Evolutionary conservation across 2,329 filamentous ascomycete genomes (phyloP).

Genomic region (Neobulgaria alba): DNA sequence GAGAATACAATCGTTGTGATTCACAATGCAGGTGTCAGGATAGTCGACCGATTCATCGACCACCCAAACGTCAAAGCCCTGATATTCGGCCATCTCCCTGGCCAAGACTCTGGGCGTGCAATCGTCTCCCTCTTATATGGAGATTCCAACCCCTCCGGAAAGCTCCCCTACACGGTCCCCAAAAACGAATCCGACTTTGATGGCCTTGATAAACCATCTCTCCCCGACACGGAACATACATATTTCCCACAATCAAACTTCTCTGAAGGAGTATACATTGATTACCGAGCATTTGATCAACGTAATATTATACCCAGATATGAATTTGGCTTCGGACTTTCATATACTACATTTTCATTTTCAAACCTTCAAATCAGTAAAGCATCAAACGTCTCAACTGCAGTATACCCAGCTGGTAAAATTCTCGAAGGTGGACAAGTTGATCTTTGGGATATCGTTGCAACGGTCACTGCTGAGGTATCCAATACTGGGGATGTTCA

Average conservation of each 20-base stretch:
- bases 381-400: constrained; percentile 34
- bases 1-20: constrained; percentile 58
- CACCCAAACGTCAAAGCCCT: constrained; percentile 52
- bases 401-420: constrained; percentile 15
- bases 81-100: constrained; percentile 49
- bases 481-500: constrained; percentile 40
- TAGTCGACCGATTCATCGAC: constrained; percentile 47
- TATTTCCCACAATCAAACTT: constrained; percentile 42
- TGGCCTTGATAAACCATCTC: constrained; percentile 36
- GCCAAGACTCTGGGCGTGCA: constrained; percentile 52
- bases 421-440: constrained; percentile 38
- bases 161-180: constrained; percentile 50
- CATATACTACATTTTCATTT: constrained; percentile 46
- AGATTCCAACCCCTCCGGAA: constrained; percentile 40
- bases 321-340: constrained; percentile 40
- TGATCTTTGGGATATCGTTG: constrained; percentile 45
- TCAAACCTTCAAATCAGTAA: constrained; percentile 33
- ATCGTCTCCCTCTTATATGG: constrained; percentile 55
- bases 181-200: constrained; percentile 45
- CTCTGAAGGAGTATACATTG: constrained; percentile 40
- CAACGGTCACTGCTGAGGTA: constrained; percentile 39
- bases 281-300: constrained; percentile 42
- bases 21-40: constrained; percentile 52
- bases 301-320: constrained; percentile 29
- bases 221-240: constrained; percentile 34